Base-by-base conservation (phyloP, 805 yeast genomes). In the Scheffersomyces stipitis region DNA sequence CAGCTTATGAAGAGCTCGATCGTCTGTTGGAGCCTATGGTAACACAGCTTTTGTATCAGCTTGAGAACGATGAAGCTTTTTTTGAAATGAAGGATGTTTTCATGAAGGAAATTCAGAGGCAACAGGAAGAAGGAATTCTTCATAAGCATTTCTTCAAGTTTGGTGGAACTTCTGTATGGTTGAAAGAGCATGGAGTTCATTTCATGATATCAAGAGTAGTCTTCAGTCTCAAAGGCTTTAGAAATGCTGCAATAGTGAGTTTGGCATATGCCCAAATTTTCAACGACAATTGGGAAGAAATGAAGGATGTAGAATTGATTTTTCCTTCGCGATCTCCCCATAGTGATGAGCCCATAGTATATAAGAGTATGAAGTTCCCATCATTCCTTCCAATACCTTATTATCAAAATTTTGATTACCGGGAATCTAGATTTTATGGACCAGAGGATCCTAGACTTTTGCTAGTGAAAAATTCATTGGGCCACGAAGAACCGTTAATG, bases 361-460 rank as follows among this genome's bases (percentile, higher is more conserved):
- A 33, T 28, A 38, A 30, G 9, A 34, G 29, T 13, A 18, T 43
- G 29, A 28, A 34, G 18, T 46, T 34, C 18, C 53, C 51, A 3
- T 3, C 18, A 9, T 20, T 42, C 15, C 20, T 46, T 7, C 49
- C 48, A 4, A 33, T 42, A 15, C 48, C 48, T n/a, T 33, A 39
- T 22, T 38, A 34, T 15, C 44, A 43, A 30, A 38, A 45, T 24
- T 8, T 34, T 6, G 20, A 30, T 14, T 22, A 40, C 30, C 38
- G 33, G 28, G 38, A 41, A 26, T 38, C 36, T 17, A 48, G 47
- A 29, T 46, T 34, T 23, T 44, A 46, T 26, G 64, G 64, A 1
- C 62, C 64, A 2, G 63, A 59, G 30, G 63, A 59, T 34, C 56
- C 64, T 2, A 43, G 63, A 14, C 39, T 58, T 3, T 16, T 59